Evolutionary conservation across 2,329 filamentous ascomycete genomes (phyloP).

Genomic region (Clarireedia paspali): DNA sequence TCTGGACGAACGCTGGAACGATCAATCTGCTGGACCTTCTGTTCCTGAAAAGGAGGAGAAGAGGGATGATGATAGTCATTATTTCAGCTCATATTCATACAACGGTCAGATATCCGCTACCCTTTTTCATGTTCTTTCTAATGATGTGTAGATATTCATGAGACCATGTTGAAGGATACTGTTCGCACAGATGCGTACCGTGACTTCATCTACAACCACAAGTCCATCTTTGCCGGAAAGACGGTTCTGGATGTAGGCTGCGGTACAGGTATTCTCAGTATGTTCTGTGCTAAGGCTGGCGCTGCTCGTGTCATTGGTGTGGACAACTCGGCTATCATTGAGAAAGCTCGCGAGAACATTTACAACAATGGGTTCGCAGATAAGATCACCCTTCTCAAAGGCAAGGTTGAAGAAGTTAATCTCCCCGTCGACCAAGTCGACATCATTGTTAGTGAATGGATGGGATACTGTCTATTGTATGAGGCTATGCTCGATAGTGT

Average conservation of each 20-base stretch:
- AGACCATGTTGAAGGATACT: conserved; percentile 89
- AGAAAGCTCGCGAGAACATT: conserved; percentile 96
- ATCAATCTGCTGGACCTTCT: conserved; percentile 26
- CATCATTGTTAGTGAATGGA: conserved; percentile 99
- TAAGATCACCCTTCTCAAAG: conserved; percentile 96
- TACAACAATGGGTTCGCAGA: conserved; percentile 82
- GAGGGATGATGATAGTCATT: conserved; percentile 48
- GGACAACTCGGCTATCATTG: conserved; percentile 99
- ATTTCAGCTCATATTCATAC: conserved; percentile 58
- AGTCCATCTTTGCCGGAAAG: conserved; percentile 86
- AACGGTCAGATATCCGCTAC: conserved; percentile 43
- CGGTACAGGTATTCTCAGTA: conserved; percentile 95
- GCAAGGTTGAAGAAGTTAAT: conserved; percentile 98
- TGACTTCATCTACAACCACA: conserved; percentile 92
- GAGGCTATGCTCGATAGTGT: conserved; percentile 99
- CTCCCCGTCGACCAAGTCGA: conserved; percentile 93
- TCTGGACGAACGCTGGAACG: conserved; percentile 33
- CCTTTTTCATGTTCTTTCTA: conserved; percentile 8
- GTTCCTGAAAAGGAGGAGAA: conserved; percentile 26
- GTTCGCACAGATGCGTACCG: conserved; percentile 87
- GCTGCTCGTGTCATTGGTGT: conserved; percentile 98
- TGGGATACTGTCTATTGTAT: conserved; percentile 98
- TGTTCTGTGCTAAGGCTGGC: conserved; percentile 85
- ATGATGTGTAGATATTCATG: conserved; percentile 66
- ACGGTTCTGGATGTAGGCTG: conserved; percentile 95